Base-by-base conservation (phyloP, 306 rosid genomes). In the Cercis canadensis region DNA sequence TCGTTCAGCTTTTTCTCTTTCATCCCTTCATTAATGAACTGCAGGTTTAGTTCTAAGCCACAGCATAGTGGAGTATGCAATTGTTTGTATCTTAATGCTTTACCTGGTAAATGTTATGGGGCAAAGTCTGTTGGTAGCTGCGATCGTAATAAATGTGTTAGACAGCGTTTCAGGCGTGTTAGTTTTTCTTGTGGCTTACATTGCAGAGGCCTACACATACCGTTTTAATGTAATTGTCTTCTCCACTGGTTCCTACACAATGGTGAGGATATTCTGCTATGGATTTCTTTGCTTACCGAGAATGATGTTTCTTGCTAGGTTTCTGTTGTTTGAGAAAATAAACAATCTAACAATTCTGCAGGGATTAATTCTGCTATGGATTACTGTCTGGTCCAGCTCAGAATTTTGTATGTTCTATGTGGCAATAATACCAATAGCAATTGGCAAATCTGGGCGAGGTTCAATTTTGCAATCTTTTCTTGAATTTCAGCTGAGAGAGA, bases 21-120 rank as follows among this genome's bases (percentile, higher is more conserved):
- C 49, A 0, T 43, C 5, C 49, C 2, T 43, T 43, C 12, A 47
- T 12, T 13, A 33, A 19, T 10, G 34, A 53, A 53, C 58, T 16
- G 1, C 58, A 53, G 58, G 58, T 19, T 21, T 53, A 53, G 34
- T 21, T 19, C 6, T 10, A 3, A 11, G 32, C n/a, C 34, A 53
- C 57, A 53, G 33, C 57, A 53, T 53, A 21, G 34, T 53, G 34
- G 58, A 53, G 34, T 53, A 53, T 53, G 58, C 14, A 10, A 21
- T 14, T 53, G 34, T 21, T 14, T 53, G 58, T 11, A 8, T 53
- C n/a, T 21, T 53, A 11, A 53, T 53, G 58, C 10, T 53, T 19
- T 53, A 53, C 58, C 5, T 53, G 34, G 10, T 6, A 2, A 10
- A 11, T 21, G 1, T 19, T 19, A 53, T 53, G 6, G 7, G 34